These are phyloP conservation scores for Kodamaea restingae DNA, from an alignment of 805 yeast species.

Conservation along the genomic window DNA sequence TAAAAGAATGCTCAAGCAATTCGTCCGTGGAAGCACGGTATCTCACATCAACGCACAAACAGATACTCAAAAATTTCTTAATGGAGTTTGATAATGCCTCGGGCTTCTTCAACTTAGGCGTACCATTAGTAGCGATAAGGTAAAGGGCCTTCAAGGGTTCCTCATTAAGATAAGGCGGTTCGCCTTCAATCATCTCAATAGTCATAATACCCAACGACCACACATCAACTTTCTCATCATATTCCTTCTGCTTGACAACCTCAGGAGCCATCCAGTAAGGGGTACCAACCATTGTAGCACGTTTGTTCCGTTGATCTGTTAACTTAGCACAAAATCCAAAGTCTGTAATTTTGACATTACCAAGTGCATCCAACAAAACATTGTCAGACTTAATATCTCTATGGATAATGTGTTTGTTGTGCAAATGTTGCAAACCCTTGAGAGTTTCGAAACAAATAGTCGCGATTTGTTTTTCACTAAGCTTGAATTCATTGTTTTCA, in stretches of 20 bases:
- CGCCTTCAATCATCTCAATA: slow-evolving; percentile 82
- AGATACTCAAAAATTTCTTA: slow-evolving; percentile 81
- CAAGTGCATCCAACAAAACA: slow-evolving; percentile 40
- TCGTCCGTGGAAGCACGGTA: slow-evolving; percentile 90
- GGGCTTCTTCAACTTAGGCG: slow-evolving; percentile 69
- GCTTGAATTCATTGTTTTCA: slow-evolving; percentile 68
- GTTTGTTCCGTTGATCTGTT: slow-evolving; percentile 65
- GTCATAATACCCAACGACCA: slow-evolving; percentile 87
- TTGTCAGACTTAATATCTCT: slow-evolving; percentile 46
- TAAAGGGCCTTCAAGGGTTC: slow-evolving; percentile 75
- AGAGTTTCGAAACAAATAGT: slow-evolving; percentile 87
- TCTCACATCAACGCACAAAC: slow-evolving; percentile 91
- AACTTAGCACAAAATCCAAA: slow-evolving; percentile 61
- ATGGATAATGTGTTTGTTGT: slow-evolving; percentile 88
- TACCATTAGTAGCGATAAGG: slow-evolving; percentile 75
- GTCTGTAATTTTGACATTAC: slow-evolving; percentile 44
- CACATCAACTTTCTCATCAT: slow-evolving; percentile 77
- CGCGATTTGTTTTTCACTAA: slow-evolving; percentile 87
- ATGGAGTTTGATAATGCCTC: slow-evolving; percentile 68
- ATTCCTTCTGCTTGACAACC: slow-evolving; percentile 73
- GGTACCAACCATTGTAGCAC: slow-evolving; percentile 85
- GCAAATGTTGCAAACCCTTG: slow-evolving; percentile 87
- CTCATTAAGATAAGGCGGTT: slow-evolving; percentile 79
- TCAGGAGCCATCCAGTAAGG: slow-evolving; percentile 94
- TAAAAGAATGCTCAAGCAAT: slow-evolving; percentile 70